These are phyloP conservation scores for Colletotrichum sp. DNA, from an alignment of 2,329 filamentous ascomycete genomes.

Conservation along the genomic window DNA sequence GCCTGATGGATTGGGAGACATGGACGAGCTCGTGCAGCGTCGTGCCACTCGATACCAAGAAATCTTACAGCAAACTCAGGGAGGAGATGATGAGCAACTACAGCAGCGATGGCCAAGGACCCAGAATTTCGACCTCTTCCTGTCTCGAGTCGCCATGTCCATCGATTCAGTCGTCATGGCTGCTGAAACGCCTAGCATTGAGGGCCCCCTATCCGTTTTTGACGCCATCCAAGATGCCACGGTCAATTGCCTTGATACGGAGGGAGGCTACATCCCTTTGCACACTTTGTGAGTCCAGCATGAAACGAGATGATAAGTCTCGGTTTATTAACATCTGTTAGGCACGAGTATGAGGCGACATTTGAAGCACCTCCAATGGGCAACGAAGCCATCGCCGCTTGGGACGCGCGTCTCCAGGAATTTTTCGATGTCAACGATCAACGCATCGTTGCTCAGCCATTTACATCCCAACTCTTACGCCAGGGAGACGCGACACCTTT, in stretches of 20 bases:
- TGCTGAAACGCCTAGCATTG: neutral
- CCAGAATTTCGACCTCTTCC: slow-evolving; percentile 12
- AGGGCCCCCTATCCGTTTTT: slow-evolving; percentile 7
- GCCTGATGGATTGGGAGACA: slow-evolving; percentile 20
- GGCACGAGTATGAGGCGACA: slow-evolving; percentile 19
- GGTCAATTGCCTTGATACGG: slow-evolving; percentile 1
- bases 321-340: neutral
- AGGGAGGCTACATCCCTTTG: slow-evolving; percentile 9
- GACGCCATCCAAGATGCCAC: slow-evolving; percentile 9
- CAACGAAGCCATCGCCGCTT: neutral
- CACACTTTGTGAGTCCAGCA: slow-evolving; percentile 10
- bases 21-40: slow-evolving; percentile 17
- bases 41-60: slow-evolving; percentile 4
- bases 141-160: slow-evolving; percentile 17
- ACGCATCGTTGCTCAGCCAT: slow-evolving; percentile 14
- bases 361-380: slow-evolving; percentile 20
- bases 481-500: neutral
- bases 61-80: neutral
- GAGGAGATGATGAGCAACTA: neutral
- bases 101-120: slow-evolving; percentile 17
- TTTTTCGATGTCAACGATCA: neutral
- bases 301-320: neutral
- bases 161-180: slow-evolving; percentile 20
- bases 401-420: slow-evolving; percentile 18
- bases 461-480: neutral